These are phyloP conservation scores for Eurotiales sp. DNA, from an alignment of 2,329 filamentous ascomycete species.

Conservation along the genomic window DNA sequence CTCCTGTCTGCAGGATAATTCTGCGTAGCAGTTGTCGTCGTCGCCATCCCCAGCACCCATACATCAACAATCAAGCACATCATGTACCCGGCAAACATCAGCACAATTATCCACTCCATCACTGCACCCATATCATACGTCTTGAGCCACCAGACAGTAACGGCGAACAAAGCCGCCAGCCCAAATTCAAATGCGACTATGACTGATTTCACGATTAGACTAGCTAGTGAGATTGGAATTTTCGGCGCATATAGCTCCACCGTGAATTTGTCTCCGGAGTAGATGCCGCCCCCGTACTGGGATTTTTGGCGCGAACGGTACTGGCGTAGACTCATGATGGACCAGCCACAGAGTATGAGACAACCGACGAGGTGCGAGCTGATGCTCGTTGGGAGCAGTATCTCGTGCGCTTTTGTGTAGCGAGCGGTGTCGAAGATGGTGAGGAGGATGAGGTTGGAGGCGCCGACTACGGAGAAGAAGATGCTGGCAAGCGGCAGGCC, in stretches of 20 bases:
- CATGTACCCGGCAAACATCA: constrained; percentile 11
- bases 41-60: constrained; percentile 5
- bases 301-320: not conserved
- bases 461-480: constrained; percentile 8
- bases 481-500: constrained; percentile 1
- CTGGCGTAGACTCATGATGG: not conserved
- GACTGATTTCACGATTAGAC: constrained; percentile 6
- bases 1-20: not conserved
- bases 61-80: constrained; percentile 12
- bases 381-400: constrained; percentile 8
- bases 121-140: constrained; percentile 8
- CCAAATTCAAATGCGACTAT: constrained; percentile 8
- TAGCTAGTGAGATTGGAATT: constrained; percentile 4
- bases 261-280: constrained; percentile 9
- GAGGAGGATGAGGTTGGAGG: constrained; percentile 7
- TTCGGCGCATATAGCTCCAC: not conserved
- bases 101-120: constrained; percentile 11
- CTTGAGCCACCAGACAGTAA: constrained; percentile 9
- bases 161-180: constrained; percentile 4
- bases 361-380: constrained; percentile 5
- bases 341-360: constrained; percentile 11
- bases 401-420: not conserved
- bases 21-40: no score
- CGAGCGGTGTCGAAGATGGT: constrained; percentile 14
- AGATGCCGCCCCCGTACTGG: not conserved